Evolutionary conservation across 2,329 filamentous ascomycete genomes (phyloP).

Genomic region (Pyrenochaeta sp.): DNA sequence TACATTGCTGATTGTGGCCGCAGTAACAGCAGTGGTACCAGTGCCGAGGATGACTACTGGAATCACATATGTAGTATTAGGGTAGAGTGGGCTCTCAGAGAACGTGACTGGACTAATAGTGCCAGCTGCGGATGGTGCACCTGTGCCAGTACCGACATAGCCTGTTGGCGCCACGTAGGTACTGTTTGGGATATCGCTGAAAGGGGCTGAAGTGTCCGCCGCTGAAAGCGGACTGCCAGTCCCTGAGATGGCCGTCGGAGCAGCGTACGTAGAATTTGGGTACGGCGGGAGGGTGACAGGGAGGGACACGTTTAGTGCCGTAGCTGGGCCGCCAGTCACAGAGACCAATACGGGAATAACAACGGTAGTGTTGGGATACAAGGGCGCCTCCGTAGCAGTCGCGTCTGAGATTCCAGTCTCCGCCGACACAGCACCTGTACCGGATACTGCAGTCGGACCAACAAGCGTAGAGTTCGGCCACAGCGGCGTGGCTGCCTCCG

Average conservation of each 20-base stretch:
- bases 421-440: neutral
- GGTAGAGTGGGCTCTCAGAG: slow-evolving; percentile 4
- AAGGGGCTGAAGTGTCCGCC: neutral
- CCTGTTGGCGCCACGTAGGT: neutral
- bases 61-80: slow-evolving; percentile 11
- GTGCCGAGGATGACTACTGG: neutral
- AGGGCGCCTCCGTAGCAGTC: neutral
- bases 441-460: neutral
- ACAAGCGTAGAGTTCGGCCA: neutral
- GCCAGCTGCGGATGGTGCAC: neutral
- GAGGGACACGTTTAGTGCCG: neutral
- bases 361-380: neutral
- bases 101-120: neutral
- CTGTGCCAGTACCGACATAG: neutral
- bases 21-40: neutral
- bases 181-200: slow-evolving; percentile 13
- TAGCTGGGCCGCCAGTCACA: neutral
- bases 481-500: neutral
- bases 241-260: neutral
- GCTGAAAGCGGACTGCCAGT: neutral
- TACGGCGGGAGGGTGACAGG: neutral
- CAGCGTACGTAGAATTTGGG: neutral
- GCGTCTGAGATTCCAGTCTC: neutral
- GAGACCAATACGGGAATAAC: neutral
- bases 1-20: neutral